phyloP scores from a whole-genome alignment of 176 grass and related monocot genomes.

The Rhynchospora breviuscula region DNA sequence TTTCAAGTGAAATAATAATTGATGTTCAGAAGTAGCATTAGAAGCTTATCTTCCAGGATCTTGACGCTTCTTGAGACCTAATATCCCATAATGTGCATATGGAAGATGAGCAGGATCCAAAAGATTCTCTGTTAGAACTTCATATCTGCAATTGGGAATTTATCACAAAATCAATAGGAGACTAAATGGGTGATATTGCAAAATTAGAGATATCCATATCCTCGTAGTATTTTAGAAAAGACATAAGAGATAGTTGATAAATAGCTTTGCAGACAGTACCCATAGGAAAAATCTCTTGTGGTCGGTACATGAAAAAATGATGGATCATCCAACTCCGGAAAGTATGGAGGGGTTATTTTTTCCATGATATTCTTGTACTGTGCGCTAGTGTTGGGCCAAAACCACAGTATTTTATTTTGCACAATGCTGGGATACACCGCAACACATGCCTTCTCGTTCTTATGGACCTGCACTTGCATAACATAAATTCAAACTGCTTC shows the following conservation, averaged over 20 bases:
- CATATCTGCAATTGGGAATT: constrained; percentile 42
- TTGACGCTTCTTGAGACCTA: constrained; percentile 20
- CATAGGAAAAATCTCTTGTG: constrained; percentile 54
- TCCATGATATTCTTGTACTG: constrained; percentile 43
- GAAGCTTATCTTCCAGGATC: constrained; percentile 67
- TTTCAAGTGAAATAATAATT: too few relatives aligned
- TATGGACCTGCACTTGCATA: constrained; percentile 46
- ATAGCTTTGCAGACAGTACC: constrained; percentile 22
- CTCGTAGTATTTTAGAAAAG: too few relatives aligned
- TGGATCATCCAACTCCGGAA: constrained; percentile 72
- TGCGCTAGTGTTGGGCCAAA: constrained; percentile 55
- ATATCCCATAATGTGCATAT: constrained; percentile 62
- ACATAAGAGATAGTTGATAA: not conserved
- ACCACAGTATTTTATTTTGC: constrained; percentile 77
- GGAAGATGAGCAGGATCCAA: constrained; percentile 67
- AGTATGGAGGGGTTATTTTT: constrained; percentile 40
- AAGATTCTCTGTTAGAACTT: constrained; percentile 65
- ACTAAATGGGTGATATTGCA: not conserved
- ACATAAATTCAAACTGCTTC: too few relatives aligned
- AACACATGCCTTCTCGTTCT: constrained; percentile 51
- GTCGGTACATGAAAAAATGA: constrained; percentile 27
- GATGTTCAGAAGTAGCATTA: not conserved
- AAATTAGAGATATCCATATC: not conserved
- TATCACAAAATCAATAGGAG: not conserved
- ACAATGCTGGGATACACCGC: constrained; percentile 63